Evolutionary conservation across 768 basidiomycete species (phyloP).

Genomic region (Tulasnella sp.): DNA sequence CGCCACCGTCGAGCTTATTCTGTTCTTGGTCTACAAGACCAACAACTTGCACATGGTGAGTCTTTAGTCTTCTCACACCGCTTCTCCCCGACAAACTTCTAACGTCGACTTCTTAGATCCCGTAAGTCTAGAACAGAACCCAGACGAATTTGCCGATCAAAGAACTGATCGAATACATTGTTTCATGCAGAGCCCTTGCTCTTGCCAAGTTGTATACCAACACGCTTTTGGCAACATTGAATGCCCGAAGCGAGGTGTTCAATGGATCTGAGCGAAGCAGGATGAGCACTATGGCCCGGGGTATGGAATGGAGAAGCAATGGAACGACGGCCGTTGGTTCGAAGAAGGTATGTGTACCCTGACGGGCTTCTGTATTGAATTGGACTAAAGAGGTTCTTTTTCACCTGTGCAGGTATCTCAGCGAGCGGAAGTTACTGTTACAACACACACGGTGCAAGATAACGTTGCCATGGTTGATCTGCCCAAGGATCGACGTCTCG

Average conservation of each 20-base stretch:
- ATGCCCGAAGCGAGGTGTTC: slow-evolving; percentile 22
- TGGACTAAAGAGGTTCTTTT: not conserved
- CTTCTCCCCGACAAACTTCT: not conserved
- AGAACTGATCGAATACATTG: not conserved
- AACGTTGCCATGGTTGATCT: slow-evolving; percentile 12
- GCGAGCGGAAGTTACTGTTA: not conserved
- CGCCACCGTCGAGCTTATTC: slow-evolving; percentile 24
- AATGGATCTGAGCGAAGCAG: slow-evolving; percentile 11
- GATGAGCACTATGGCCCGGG: not conserved
- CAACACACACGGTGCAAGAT: not conserved
- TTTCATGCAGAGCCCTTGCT: slow-evolving; percentile 8
- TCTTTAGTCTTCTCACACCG: not conserved
- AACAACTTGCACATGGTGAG: slow-evolving; percentile 23
- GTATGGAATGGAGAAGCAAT: slow-evolving; percentile 8
- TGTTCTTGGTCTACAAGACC: slow-evolving; percentile 24
- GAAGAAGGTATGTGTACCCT: not conserved
- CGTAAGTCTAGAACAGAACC: not conserved
- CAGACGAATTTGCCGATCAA: not conserved
- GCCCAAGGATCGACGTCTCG: slow-evolving; percentile 9
- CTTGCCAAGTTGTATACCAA: slow-evolving; percentile 28
- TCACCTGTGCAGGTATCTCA: not conserved
- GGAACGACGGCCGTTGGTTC: slow-evolving; percentile 3
- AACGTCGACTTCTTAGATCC: not conserved
- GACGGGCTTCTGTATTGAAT: not conserved
- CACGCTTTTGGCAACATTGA: slow-evolving; percentile 27